Conservation (phyloP, 2,329 filamentous ascomycete species). For the Mollisia scopiformis region DNA sequence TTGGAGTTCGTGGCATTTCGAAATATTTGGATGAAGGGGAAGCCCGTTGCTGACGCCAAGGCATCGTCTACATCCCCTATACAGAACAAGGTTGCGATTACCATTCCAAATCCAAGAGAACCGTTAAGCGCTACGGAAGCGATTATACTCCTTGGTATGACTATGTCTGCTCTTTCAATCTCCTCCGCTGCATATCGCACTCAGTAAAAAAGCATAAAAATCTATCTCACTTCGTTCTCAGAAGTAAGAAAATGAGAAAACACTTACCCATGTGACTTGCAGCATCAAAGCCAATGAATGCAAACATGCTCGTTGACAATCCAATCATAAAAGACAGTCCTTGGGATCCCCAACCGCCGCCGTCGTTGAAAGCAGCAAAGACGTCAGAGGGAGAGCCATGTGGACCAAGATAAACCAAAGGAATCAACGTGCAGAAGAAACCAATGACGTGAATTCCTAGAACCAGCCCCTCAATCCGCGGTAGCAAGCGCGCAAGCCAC, state of each 20-base stretch:
- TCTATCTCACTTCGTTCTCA: background rate
- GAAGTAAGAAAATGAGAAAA: background rate
- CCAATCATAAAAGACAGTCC: slow-evolving; percentile 42
- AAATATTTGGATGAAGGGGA: slow-evolving; percentile 55
- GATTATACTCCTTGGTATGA: slow-evolving; percentile 50
- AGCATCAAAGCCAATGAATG: slow-evolving; percentile 27
- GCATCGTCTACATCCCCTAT: slow-evolving; percentile 39
- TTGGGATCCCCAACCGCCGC: slow-evolving; percentile 36
- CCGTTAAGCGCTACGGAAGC: slow-evolving; percentile 51
- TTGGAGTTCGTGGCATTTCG: slow-evolving; percentile 49
- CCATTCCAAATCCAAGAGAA: slow-evolving; percentile 44
- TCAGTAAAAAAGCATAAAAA: too few relatives aligned
- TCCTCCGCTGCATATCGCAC: too few relatives aligned
- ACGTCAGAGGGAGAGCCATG: slow-evolving; percentile 25
- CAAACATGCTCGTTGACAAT: slow-evolving; percentile 38
- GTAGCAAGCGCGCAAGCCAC: slow-evolving; percentile 40
- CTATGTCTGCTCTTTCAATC: slow-evolving; percentile 48
- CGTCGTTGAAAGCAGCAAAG: slow-evolving; percentile 37
- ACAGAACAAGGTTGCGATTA: slow-evolving; percentile 40
- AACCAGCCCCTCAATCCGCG: slow-evolving; percentile 45
- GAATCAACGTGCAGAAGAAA: slow-evolving; percentile 46
- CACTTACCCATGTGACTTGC: slow-evolving; percentile 41
- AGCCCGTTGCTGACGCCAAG: slow-evolving; percentile 44
- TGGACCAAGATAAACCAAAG: slow-evolving; percentile 39
- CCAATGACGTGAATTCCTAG: slow-evolving; percentile 48